Evolutionary conservation across 352 stramenopile species (phyloP), one percentile per base, ranked within the genome.

Genomic region (Phytophthora sp.): DNA sequence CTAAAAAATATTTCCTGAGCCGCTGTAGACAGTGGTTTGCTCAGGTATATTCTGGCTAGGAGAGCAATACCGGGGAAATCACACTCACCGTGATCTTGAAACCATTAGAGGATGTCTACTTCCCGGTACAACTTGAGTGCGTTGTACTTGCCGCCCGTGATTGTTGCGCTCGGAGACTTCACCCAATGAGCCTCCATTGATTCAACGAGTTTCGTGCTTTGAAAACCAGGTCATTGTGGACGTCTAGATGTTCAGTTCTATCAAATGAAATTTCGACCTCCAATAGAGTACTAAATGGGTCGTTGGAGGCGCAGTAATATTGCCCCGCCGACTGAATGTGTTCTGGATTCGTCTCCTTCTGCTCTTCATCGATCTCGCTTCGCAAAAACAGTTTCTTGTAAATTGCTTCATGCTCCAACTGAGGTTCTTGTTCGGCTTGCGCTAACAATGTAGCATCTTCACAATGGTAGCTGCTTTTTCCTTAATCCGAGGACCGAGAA

Each of bases 401-500:
- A 9, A 53, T 35, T 4, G 1, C 16, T 20, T 21, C 4, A 18
- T 64, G 45, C 11, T 57, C 45, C 12, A 42, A 2, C 26, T 7
- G 23, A 9, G 57, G 45, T 41, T 57, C 35, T 2, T 18, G 23
- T 20, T 65, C 47, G 8, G 26, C 46, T 29, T 13, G 21, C 12
- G 23, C 23, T 16, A 64, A 26, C 4, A 18, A 7, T 9, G 6
- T 15, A 26, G 21, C 11, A 58, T 60, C 31, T 7, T 38, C 5
- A 60, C 41, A 56, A 56, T 60, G 0, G 16, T 18, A 1, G 8
- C 16, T 2, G 39, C 41, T 24, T 66, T 68, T 0, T 26, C 24
- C 21, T 68, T 68, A 35, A 62, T 68, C 2, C 39, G 20, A 12
- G 59, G 50, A 26, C 56, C 59, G 0, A 67, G 18, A 8, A 67